Conservation (phyloP, 2,329 filamentous ascomycete species). For the Colletotrichum tamarilloi region DNA sequence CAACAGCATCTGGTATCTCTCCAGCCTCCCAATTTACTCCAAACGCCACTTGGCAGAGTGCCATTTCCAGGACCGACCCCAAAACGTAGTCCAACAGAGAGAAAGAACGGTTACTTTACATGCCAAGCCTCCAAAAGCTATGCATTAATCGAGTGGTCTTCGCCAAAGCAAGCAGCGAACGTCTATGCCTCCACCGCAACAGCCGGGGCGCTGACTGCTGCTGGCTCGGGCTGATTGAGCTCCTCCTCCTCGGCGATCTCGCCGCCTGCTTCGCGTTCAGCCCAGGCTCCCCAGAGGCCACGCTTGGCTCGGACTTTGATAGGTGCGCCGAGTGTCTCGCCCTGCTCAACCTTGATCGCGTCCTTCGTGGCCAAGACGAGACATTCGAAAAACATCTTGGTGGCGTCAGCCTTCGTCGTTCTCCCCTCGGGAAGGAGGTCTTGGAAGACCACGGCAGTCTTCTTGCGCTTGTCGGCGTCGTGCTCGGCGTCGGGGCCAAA, state of each 20-base stretch:
- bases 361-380: slow-evolving; percentile 97
- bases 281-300: slow-evolving; percentile 97
- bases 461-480: slow-evolving; percentile 78
- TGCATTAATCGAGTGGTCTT: slow-evolving; percentile 32
- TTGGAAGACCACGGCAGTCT: slow-evolving; percentile 86
- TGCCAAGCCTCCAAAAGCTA: slow-evolving; percentile 34
- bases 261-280: slow-evolving; percentile 78
- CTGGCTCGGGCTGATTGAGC: slow-evolving; percentile 48
- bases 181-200: slow-evolving; percentile 52
- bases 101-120: slow-evolving; percentile 34
- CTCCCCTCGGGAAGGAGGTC: slow-evolving; percentile 85
- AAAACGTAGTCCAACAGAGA: slow-evolving; percentile 35
- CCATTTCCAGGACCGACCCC: slow-evolving; percentile 29
- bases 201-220: slow-evolving; percentile 36
- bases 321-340: slow-evolving; percentile 77
- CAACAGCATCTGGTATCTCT: slow-evolving; percentile 38
- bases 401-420: slow-evolving; percentile 89
- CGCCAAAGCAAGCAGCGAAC: slow-evolving; percentile 22
- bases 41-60: slow-evolving; percentile 38
- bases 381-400: slow-evolving; percentile 99
- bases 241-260: slow-evolving; percentile 67
- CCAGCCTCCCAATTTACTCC: slow-evolving; percentile 35
- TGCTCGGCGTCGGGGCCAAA: slow-evolving; percentile 81
- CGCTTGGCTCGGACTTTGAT: slow-evolving; percentile 91
- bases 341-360: slow-evolving; percentile 95